Conservation (phyloP, 306 rosid species). For the Trifolium dubium region DNA sequence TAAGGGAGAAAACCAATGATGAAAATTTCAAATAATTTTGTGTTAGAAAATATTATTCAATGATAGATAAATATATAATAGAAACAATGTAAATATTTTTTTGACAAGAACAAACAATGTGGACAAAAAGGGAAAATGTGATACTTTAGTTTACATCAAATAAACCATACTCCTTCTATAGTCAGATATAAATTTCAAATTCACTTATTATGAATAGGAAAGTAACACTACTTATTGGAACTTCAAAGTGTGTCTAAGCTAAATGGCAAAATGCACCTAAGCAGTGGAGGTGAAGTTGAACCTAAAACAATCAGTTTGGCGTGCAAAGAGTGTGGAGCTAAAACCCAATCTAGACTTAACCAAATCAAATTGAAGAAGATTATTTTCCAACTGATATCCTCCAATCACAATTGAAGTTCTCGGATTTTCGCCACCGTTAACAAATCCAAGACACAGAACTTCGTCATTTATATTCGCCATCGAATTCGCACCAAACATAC, state of each 20-base stretch:
- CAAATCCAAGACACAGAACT: slow-evolving; percentile 49
- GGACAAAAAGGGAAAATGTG: too few relatives aligned
- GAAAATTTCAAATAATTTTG: too few relatives aligned
- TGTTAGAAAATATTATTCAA: too few relatives aligned
- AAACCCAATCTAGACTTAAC: slow-evolving; percentile 46
- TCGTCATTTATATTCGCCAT: slow-evolving; percentile 42
- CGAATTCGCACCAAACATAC: slow-evolving; percentile 52
- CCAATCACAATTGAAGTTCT: slow-evolving; percentile 52
- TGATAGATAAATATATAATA: too few relatives aligned
- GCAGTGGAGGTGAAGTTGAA: slow-evolving; percentile 53
- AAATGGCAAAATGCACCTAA: background rate
- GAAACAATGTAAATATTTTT: too few relatives aligned
- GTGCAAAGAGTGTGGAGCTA: slow-evolving; percentile 42
- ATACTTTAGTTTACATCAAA: too few relatives aligned
- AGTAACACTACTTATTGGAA: too few relatives aligned
- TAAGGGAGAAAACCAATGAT: slow-evolving; percentile 44
- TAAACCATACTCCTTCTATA: too few relatives aligned
- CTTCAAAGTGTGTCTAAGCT: too few relatives aligned
- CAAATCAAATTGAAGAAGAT: slow-evolving; percentile 54
- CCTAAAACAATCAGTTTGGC: slow-evolving; percentile 37
- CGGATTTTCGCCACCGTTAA: slow-evolving; percentile 46
- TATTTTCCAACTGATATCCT: slow-evolving; percentile 52
- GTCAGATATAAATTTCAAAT: too few relatives aligned
- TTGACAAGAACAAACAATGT: too few relatives aligned
- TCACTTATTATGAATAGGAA: too few relatives aligned